Evolutionary conservation across 2,329 filamentous ascomycete genomes (phyloP), one percentile per base, ranked within the genome.

Genomic region (Claviceps sorghi): DNA sequence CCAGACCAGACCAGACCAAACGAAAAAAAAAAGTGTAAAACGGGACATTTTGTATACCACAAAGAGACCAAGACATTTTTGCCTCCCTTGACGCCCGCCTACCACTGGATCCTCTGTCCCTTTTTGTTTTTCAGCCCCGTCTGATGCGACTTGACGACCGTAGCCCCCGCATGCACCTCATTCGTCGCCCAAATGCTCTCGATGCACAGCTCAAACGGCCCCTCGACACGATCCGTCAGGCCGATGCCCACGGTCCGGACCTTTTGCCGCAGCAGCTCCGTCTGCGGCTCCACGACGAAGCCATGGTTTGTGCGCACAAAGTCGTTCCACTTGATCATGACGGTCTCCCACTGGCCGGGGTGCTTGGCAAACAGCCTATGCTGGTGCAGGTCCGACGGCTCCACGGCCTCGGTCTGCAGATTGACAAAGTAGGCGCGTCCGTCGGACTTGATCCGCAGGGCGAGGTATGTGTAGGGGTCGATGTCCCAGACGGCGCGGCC

Each of bases 221-320:
- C 93, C 7, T 88, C 85, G 40, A 94, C 78, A 17, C 93, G 79
- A 67, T 98, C 93, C 51, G 89, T 96, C 62, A 96, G 68, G 5
- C 89, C 88, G 53, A 97, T 82, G 1, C 93, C 93, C 21, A 98
- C 74, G 30, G 83, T 94, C 63, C 82, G 79, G 32, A 98, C 83
- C 67, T 88, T 90, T 61, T 94, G 86, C 56, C 85, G 80, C 65
- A 96, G 70, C 68, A 98, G 83, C 66, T 94, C 89, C 13, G 84
- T 83, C 73, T 97, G 91, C 34, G 93, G 93, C 71, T 97, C 90
- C 5, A 96, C 83, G 1, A 95, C 88, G 61, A 87, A 82, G 7
- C 93, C 93, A 62, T 94, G 81, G 64, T 96, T 97, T 15, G 93
- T 98, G 57, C 93, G 78, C 54, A 98, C 91, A 69, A 98, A 97